These are phyloP conservation scores for Wickerhamiella kazuoi DNA, from an alignment of 805 yeast genomes.

Conservation along the genomic window DNA sequence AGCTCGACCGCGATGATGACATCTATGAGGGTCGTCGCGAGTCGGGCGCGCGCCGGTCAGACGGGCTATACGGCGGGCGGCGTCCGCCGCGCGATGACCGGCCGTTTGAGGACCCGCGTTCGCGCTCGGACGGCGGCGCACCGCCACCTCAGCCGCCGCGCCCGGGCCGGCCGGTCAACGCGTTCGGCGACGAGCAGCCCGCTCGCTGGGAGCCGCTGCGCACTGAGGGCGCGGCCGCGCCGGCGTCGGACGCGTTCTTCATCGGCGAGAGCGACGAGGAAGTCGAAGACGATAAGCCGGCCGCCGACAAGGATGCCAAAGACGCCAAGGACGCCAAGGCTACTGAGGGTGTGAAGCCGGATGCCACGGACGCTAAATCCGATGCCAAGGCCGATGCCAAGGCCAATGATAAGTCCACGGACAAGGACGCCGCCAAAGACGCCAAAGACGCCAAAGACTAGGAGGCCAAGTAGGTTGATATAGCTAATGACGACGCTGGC, in stretches of 20 bases:
- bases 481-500: not conserved
- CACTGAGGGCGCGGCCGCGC: slow-evolving; percentile 1
- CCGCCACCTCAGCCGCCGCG: slow-evolving; percentile 3
- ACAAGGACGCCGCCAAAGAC: not conserved
- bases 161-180: slow-evolving; percentile 13
- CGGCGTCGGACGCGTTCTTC: slow-evolving; percentile 14
- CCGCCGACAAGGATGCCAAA: not conserved
- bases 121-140: slow-evolving; percentile 2
- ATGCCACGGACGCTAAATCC: no score
- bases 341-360: not conserved
- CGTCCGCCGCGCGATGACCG: slow-evolving; percentile 2
- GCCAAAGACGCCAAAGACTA: not conserved
- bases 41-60: slow-evolving; percentile 1
- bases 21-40: not conserved
- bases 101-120: slow-evolving; percentile 1
- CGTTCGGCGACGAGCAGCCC: slow-evolving; percentile 13
- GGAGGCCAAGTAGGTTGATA: not conserved
- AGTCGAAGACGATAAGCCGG: not conserved
- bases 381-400: not conserved
- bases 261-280: slow-evolving; percentile 18
- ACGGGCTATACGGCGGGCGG: not conserved
- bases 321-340: not conserved
- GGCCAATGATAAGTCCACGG: not conserved
- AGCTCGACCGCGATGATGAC: slow-evolving; percentile 1
- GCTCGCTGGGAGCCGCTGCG: slow-evolving; percentile 11